These are phyloP conservation scores for Mucor piriformis DNA, from an alignment of 371 early-diverging fungal species.

Conservation along the genomic window DNA sequence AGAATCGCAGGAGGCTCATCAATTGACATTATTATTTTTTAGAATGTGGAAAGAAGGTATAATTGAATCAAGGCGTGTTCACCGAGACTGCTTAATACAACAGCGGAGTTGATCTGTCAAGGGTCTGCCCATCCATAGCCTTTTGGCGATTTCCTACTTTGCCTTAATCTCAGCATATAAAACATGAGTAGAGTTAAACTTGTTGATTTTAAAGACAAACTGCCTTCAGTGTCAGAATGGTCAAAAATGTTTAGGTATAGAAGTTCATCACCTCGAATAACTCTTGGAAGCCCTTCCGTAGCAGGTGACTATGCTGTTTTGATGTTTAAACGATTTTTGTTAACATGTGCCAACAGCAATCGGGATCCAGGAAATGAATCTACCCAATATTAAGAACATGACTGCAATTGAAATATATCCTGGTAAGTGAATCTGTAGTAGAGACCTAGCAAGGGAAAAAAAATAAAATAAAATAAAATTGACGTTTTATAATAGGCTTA, in stretches of 20 bases:
- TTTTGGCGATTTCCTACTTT: too few species aligned
- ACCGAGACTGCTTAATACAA: too few species aligned
- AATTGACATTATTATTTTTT: slow-evolving; percentile 4
- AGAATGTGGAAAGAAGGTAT: too few species aligned
- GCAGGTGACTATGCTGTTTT: slow-evolving; percentile 4
- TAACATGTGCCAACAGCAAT: background rate
- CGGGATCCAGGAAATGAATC: slow-evolving; percentile 21
- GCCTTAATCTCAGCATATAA: background rate
- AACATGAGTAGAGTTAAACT: slow-evolving; percentile 11
- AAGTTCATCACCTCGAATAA: slow-evolving; percentile 2
- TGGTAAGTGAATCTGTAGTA: slow-evolving; percentile 38
- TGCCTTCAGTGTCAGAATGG: slow-evolving; percentile 19
- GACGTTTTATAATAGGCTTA: slow-evolving; percentile 26
- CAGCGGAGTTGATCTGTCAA: slow-evolving; percentile 2
- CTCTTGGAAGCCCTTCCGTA: background rate
- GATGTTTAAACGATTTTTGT: background rate
- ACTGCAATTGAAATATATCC: slow-evolving; percentile 50
- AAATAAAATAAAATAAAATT: background rate
- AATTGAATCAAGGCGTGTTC: too few species aligned
- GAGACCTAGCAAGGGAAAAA: too few species aligned
- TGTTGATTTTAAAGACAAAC: background rate
- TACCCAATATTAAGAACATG: slow-evolving; percentile 22
- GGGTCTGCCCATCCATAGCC: background rate
- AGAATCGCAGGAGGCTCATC: slow-evolving; percentile 25
- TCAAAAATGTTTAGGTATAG: slow-evolving; percentile 15